Evolutionary conservation across 2,329 filamentous ascomycete species (phyloP), one percentile per base, ranked within the genome.

Genomic region (Endothia cerciana): DNA sequence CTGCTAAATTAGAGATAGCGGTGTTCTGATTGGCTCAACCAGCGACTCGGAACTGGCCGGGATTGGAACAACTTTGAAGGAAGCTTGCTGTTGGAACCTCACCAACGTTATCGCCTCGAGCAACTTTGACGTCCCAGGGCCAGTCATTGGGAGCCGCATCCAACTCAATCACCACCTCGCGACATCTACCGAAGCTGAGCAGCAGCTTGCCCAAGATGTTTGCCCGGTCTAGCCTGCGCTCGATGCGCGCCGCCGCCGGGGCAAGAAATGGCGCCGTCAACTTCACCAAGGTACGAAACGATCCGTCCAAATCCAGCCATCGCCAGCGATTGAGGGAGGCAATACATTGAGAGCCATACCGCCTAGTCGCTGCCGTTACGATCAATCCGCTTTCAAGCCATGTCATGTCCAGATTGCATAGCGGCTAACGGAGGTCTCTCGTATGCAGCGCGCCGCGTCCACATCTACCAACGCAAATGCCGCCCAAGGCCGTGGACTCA

Each of bases 161-260:
- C 66, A 66, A 75, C 72, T 73, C 73, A 74, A 73, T 71, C 71
- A 70, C 70, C 73, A 68, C 71, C 71, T 71, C 72, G 71, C 73
- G 71, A 71, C 71, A 69, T 71, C 70, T 71, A 74, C 73, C 73
- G 73, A 65, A 75, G 74, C 76, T 74, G 74, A 77, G 77, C 73
- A 79, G 77, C 75, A 77, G 76, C 73, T 78, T 77, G 80, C 80
- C 81, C 86, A 91, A 81, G 79, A 97, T 98, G 94, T 89, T 97
- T 87, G 91, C 92, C 84, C 91, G 93, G 87, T 93, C 93, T 83
- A 89, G 89, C 83, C 84, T 96, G 87, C 93, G 93, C 86, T 89
- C 91, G 80, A 87, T 91, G 88, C 93, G 93, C 88, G 87, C 90
- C 77, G 86, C 93, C 85, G 91, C 89, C 85, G 85, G 89, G 81